Evolutionary conservation across 2,329 filamentous ascomycete genomes (phyloP).

Genomic region (Pestalotiopsis sp.): DNA sequence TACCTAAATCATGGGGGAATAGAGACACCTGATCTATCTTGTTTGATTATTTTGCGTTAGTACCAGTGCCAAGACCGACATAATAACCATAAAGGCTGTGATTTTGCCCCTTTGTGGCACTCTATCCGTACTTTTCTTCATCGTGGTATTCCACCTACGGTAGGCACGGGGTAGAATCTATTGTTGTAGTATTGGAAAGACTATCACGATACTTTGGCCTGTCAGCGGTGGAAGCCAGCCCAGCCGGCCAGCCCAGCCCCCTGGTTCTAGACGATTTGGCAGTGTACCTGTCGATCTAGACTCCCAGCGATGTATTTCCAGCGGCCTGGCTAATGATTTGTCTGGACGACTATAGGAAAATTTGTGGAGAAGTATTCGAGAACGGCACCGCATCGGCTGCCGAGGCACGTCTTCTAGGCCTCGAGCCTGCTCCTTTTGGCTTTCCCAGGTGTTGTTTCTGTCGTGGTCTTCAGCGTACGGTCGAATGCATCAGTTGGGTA

Average conservation of each 20-base stretch:
- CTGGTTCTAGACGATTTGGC: neutral
- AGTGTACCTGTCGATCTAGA: conserved; percentile 5
- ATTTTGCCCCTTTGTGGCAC: neutral
- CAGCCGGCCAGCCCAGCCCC: neutral
- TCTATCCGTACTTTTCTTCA: neutral
- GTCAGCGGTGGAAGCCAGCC: neutral
- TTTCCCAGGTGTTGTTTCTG: neutral
- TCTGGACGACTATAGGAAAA: neutral
- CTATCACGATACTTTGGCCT: neutral
- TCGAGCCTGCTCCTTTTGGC: neutral
- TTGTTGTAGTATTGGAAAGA: neutral
- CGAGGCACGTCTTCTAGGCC: neutral
- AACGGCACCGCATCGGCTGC: neutral
- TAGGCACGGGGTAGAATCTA: neutral
- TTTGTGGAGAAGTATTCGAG: neutral
- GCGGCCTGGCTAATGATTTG: neutral
- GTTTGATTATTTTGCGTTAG: neutral
- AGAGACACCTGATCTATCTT: neutral
- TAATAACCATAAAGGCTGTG: neutral
- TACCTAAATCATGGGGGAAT: neutral
- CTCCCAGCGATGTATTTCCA: neutral
- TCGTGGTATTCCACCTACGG: neutral
- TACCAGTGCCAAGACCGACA: neutral
- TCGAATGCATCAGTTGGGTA: neutral
- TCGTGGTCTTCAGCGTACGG: neutral